phyloP scores from a whole-genome alignment of 2,329 filamentous ascomycete genomes.

The Monilinia aucupariae region DNA sequence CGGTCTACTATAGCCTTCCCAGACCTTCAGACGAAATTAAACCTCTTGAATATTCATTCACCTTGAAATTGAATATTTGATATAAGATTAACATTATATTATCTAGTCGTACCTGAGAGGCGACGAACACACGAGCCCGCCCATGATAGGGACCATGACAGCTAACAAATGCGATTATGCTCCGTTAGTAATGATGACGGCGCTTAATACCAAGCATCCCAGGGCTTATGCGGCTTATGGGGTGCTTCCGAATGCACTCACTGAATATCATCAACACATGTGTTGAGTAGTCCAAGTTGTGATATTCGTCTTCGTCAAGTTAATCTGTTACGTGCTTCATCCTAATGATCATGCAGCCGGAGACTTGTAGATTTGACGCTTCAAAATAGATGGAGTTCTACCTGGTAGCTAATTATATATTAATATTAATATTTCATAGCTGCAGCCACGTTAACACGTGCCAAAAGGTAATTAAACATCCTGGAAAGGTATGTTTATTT shows the following conservation, averaged over 20 bases:
- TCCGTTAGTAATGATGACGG: not conserved
- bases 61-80: not conserved
- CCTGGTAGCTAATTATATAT: too few relatives aligned
- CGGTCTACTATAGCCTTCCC: too few relatives aligned
- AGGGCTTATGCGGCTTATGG: too few relatives aligned
- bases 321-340: constrained; percentile 98
- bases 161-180: not conserved
- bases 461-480: constrained; percentile 67
- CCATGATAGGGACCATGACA: not conserved
- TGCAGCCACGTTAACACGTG: constrained; percentile 90
- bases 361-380: constrained; percentile 64
- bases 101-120: not conserved
- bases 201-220: too few relatives aligned
- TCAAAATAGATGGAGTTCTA: too few relatives aligned
- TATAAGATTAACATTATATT: too few relatives aligned
- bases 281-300: not conserved
- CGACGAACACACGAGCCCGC: too few relatives aligned
- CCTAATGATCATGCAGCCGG: constrained; percentile 98
- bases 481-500: not conserved
- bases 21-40: not conserved
- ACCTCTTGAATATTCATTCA: too few relatives aligned
- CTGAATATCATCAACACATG: too few relatives aligned
- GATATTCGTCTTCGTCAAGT: constrained; percentile 61
- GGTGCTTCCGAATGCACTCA: not conserved
- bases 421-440: constrained; percentile 88